phyloP scores from a whole-genome alignment of 257 asterid genomes.

The Capsicum rhomboideum region DNA sequence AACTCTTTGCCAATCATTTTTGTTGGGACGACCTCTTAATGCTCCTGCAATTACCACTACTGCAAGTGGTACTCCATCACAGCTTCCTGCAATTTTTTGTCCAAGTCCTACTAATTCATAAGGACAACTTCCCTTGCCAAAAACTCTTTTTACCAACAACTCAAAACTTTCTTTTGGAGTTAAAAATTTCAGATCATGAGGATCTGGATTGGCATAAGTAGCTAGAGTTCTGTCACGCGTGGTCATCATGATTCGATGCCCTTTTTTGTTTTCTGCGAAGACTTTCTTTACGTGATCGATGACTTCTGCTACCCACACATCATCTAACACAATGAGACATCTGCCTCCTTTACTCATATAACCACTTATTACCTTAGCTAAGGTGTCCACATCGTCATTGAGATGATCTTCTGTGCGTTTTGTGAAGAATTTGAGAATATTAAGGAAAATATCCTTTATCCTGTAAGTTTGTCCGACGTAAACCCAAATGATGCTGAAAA shows the following conservation, averaged over 20 bases:
- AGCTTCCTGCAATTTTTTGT: not conserved
- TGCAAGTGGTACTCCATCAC: constrained; percentile 12
- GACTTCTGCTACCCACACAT: not conserved
- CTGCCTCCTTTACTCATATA: not conserved
- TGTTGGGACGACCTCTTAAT: constrained; percentile 1
- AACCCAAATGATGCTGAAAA: constrained; percentile 23
- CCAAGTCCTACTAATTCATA: constrained; percentile 8
- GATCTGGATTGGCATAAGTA: not conserved
- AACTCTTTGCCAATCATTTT: constrained; percentile 1
- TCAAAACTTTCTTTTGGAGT: constrained; percentile 3
- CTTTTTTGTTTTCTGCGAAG: not conserved
- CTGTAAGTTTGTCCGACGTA: not conserved
- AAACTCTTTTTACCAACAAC: constrained; percentile 28
- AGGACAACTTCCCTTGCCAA: constrained; percentile 17
- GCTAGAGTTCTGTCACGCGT: constrained; percentile 18
- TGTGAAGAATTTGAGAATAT: not conserved
- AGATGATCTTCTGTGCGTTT: not conserved
- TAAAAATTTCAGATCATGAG: not conserved
- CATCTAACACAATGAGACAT: not conserved
- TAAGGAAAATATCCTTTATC: not conserved
- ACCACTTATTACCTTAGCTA: not conserved
- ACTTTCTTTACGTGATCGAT: not conserved
- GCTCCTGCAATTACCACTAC: constrained; percentile 40
- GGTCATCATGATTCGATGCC: constrained; percentile 30
- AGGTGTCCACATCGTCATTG: not conserved